These are phyloP conservation scores for Penicilliopsis zonata DNA, from an alignment of 495 filamentous ascomycete species.

Conservation along the genomic window DNA sequence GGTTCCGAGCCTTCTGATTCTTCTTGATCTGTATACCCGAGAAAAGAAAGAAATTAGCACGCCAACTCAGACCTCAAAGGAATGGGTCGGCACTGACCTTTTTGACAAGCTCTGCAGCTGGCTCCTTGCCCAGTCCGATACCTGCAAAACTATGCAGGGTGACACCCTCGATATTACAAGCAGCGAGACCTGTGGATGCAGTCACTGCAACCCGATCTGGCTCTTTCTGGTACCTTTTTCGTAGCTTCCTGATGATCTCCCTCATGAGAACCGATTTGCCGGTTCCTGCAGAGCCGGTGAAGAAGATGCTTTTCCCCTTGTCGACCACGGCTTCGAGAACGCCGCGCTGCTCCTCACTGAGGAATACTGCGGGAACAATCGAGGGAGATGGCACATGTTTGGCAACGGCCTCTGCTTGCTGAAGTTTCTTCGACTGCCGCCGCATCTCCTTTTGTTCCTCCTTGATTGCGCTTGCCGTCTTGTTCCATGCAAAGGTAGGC, in stretches of 20 bases:
- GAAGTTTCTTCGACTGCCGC: constrained; percentile 44
- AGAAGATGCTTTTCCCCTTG: constrained; percentile 79
- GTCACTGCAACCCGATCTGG: constrained; percentile 82
- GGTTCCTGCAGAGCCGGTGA: constrained; percentile 94
- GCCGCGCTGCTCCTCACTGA: constrained; percentile 76
- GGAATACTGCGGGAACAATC: constrained; percentile 47
- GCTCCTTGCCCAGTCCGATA: constrained; percentile 89
- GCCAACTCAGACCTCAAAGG: background rate
- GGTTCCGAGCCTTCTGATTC: constrained; percentile 73
- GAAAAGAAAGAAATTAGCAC: no score
- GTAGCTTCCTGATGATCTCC: constrained; percentile 72
- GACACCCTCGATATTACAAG: constrained; percentile 92
- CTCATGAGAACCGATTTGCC: constrained; percentile 94
- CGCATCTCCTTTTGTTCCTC: constrained; percentile 66
- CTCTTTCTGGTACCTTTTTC: constrained; percentile 58
- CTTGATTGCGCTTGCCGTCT: constrained; percentile 67
- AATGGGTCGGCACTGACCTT: constrained; percentile 33
- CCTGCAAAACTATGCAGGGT: constrained; percentile 94
- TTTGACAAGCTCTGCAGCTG: constrained; percentile 67
- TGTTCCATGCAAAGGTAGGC: constrained; percentile 60
- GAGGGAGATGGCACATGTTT: constrained; percentile 9
- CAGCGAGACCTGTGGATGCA: constrained; percentile 89
- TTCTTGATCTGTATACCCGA: constrained; percentile 47
- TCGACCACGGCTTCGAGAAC: constrained; percentile 74
- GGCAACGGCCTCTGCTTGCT: constrained; percentile 17